Evolutionary conservation across 179 eudicot species (phyloP), one percentile per base, ranked within the genome.

Genomic region (Corrigiola litoralis): DNA sequence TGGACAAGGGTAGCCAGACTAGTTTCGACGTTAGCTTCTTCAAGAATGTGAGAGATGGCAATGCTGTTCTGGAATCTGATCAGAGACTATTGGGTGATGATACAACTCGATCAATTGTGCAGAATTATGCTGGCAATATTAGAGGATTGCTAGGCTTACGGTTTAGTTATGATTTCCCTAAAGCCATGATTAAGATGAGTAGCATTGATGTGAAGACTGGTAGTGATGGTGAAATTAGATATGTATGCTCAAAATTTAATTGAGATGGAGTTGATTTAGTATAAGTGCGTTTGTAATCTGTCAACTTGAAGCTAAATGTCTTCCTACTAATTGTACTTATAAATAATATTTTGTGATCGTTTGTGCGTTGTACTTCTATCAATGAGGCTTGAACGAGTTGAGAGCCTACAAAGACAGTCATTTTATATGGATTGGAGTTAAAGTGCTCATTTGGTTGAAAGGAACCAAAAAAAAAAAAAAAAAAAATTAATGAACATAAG

Each of bases 141-240:
- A 82, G 76, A 69, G 90, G 92, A 34, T 79, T 86, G 57, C 36
- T 89, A 29, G 96, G 96, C 1, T 56, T 82, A 5, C 70, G 88
- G 63, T 86, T 89, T 33, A 72, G 65, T 37, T 74, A 72, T 32
- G 92, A 89, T 73, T 89, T 88, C 41, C 79, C 79, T 5, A 84
- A 86, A 38, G 86, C 92, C 33, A 89, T 89, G 96, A 63, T 86
- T 65, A 84, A 81, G 70, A 81, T 89, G 90, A 79, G 92, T 56
- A 69, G 80, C 64, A 84, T 88, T 80, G 96, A 79, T 23, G 96
- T 86, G 3, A 86, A 86, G 77, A 76, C 73, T 63, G 86, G 86
- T 13, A 17, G 57, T 14, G 58, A 81, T 66, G 96, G 96, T 55
- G 92, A 86, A 79, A 76, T 88, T 47, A 82, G 96, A 68, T 79